These are phyloP conservation scores for Russula lepida DNA, from an alignment of 768 basidiomycete genomes.

Conservation along the genomic window DNA sequence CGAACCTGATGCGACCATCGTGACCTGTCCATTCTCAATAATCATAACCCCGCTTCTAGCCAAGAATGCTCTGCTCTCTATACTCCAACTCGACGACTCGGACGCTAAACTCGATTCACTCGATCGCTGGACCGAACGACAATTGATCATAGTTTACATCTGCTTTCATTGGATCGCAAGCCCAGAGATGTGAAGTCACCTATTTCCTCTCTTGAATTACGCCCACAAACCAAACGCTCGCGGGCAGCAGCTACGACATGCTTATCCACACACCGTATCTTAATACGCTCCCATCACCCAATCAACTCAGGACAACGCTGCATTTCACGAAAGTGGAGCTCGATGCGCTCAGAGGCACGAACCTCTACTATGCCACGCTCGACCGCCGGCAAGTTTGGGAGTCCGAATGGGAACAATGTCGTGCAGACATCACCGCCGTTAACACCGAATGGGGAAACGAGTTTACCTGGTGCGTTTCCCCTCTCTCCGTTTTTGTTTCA, in stretches of 20 bases:
- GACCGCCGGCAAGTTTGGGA: constrained; percentile 59
- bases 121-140: constrained; percentile 49
- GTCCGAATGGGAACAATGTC: constrained; percentile 54
- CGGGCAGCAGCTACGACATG: constrained; percentile 15
- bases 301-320: constrained; percentile 59
- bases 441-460: constrained; percentile 37
- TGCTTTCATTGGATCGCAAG: constrained; percentile 51
- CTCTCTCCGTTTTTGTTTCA: background rate
- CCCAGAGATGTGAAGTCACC: constrained; percentile 29
- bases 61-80: constrained; percentile 32
- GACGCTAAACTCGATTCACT: constrained; percentile 11
- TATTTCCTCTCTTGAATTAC: background rate
- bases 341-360: constrained; percentile 64
- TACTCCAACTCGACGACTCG: constrained; percentile 28
- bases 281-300: constrained; percentile 48
- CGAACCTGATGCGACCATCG: constrained; percentile 43
- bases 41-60: constrained; percentile 51
- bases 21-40: constrained; percentile 60
- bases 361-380: constrained; percentile 66
- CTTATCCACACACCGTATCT: constrained; percentile 53
- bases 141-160: constrained; percentile 62
- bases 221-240: background rate
- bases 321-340: constrained; percentile 61
- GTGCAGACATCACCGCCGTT: constrained; percentile 29
- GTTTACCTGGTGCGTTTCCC: constrained; percentile 56